Evolutionary conservation across 1,284 basidiomycete genomes (phyloP), one percentile per base, ranked within the genome.

Genomic region (Heterobasidion parviporum): DNA sequence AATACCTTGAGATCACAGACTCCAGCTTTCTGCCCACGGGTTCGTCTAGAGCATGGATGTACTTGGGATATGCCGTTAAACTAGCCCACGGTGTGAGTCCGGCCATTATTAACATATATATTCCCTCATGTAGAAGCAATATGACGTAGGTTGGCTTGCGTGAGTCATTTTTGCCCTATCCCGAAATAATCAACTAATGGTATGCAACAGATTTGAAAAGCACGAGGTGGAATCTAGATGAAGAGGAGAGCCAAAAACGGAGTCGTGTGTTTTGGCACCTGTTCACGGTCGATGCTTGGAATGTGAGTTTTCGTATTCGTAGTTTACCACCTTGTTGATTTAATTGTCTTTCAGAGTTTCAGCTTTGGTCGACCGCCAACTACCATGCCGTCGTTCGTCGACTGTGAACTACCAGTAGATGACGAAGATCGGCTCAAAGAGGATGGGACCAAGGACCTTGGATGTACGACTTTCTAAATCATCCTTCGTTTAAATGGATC

Each of bases 251-350:
- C 14, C 70, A 80, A 53, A 70, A 72, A 54, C 77, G 85, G 6
- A 76, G 73, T 56, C 74, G 73, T 26, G 70, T 83, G 4, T 87
- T 86, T 63, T 88, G 85, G 83, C 80, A 83, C 56, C 64, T 87
- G 14, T 84, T 83, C 61, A 57, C 70, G 18, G 65, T 76, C 18
- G 84, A 87, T 61, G 80, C 81, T 0, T 80, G 78, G 75, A 66
- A 78, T 33, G 84, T 87, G 61, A 60, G 80, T 67, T 7, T 9
- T 50, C 36, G 49, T 6, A 41, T 41, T n/a, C 38, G 12, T 41
- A 41, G 12, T 10, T 12, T 20, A 9, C 16, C n/a, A 48, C 46
- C 18, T 10, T 15, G 6, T 18, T 48, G 4, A 16, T 6, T 59
- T 51, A 34, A 32, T 16, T 12, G 36, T 41, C 41, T 44, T 56